Evolutionary conservation across 495 filamentous ascomycete species (phyloP), one percentile per base, ranked within the genome.

Genomic region (Talaromyces wortmannii): DNA sequence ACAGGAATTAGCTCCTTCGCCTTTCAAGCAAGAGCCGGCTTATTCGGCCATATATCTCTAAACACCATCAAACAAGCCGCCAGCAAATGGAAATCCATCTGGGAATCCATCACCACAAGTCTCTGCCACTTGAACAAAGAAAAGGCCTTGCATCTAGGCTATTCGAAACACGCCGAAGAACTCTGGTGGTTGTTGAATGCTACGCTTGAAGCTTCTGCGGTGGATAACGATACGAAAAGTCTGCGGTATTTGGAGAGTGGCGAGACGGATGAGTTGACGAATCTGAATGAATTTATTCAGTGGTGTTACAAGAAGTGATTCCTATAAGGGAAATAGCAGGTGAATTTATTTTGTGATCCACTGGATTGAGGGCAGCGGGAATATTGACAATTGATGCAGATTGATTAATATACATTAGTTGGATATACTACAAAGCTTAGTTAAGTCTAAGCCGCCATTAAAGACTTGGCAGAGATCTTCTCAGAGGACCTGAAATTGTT

Each of bases 151-250:
- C 65, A 66, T 31, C 48, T 69, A 2, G 71, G 71, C 2, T 74
- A 72, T 32, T 66, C 69, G 6, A 71, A 71, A 60, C 71, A 74
- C 53, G 69, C 69, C 0, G 63, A 70, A 55, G 71, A 74, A 48
- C 61, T 74, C 11, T 74, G 71, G 69, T 65, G 67, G 62, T 49
- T 74, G 5, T 51, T 71, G 44, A 72, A 60, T 15, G 65, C 62
- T 12, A 68, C 65, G 4, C 49, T 72, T 33, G 62, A 71, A 15
- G 55, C 57, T 18, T 46, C 59, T 13, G 57, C 53, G 1, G 56
- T 60, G 6, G 40, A 54, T 7, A 56, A 56, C 7, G 18, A 10
- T 17, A 36, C 31, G 8, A 51, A 50, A 13, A 62, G 17, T 3
- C 60, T 69, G 36, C 57, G 53, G 7, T 74, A 72, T 56, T 57